Evolutionary conservation across 805 yeast genomes (phyloP).

Genomic region (Wickerhamiella alocasiicola): DNA sequence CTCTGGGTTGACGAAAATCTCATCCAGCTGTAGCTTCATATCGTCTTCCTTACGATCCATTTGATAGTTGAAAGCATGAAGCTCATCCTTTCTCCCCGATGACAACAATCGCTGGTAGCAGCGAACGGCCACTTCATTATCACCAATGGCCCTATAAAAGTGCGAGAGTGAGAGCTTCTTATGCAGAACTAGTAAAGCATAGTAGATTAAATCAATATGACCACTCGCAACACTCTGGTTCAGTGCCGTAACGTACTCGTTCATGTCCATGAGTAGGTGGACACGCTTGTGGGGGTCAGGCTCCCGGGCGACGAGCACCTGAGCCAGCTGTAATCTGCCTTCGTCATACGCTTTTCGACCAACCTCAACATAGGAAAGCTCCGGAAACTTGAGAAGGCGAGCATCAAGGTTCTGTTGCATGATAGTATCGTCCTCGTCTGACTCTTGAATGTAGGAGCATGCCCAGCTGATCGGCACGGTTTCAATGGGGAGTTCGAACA

Average conservation of each 20-base stretch:
- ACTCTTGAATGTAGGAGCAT: constrained; percentile 48
- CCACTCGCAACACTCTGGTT: constrained; percentile 50
- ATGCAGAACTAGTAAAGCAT: constrained; percentile 43
- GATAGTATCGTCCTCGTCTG: constrained; percentile 42
- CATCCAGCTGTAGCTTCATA: constrained; percentile 27
- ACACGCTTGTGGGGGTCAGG: constrained; percentile 48
- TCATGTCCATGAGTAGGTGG: constrained; percentile 53
- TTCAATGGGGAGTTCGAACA: constrained; percentile 36
- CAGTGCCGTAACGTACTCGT: constrained; percentile 58
- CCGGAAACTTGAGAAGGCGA: constrained; percentile 32
- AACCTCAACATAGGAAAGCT: constrained; percentile 46
- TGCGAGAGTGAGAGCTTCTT: constrained; percentile 48
- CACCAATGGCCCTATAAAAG: constrained; percentile 53
- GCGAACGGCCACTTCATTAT: constrained; percentile 32
- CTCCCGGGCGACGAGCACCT: constrained; percentile 55
- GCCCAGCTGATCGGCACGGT: constrained; percentile 71
- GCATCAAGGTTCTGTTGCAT: constrained; percentile 39
- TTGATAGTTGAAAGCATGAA: constrained; percentile 49
- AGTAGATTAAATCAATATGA: constrained; percentile 46
- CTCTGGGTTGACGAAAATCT: constrained; percentile 14
- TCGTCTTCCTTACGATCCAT: constrained; percentile 44
- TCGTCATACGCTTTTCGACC: constrained; percentile 63
- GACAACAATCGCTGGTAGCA: constrained; percentile 30
- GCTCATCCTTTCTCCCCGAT: constrained; percentile 25
- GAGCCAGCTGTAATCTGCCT: constrained; percentile 62